phyloP scores from a whole-genome alignment of 352 stramenopile species.

The Pythium myriotylum region DNA sequence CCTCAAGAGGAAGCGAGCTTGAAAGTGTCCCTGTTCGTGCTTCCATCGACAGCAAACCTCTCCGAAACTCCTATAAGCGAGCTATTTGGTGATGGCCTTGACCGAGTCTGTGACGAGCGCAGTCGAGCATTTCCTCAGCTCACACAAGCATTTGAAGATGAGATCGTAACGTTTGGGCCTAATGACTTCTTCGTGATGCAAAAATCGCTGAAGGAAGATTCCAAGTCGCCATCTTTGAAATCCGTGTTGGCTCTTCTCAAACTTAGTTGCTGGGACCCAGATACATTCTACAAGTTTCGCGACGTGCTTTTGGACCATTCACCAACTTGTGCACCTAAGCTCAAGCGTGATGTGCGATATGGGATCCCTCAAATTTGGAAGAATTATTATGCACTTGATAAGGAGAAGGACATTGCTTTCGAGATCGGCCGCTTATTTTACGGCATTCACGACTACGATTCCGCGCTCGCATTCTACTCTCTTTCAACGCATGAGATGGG shows the following conservation, averaged over 20 bases:
- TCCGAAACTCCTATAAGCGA: slow-evolving; percentile 30
- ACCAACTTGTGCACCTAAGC: slow-evolving; percentile 54
- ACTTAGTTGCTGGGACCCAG: slow-evolving; percentile 91
- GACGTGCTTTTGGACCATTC: slow-evolving; percentile 90
- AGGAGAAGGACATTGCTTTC: slow-evolving; percentile 92
- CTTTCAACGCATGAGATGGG: slow-evolving; percentile 87
- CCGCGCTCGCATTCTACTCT: slow-evolving; percentile 90
- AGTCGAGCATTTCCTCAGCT: slow-evolving; percentile 71
- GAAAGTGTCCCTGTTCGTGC: slow-evolving; percentile 90
- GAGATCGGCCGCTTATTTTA: slow-evolving; percentile 93
- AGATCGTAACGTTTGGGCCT: slow-evolving; percentile 89
- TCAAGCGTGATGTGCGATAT: slow-evolving; percentile 82
- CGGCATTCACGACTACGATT: slow-evolving; percentile 90
- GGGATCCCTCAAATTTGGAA: slow-evolving; percentile 88
- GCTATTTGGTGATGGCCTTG: slow-evolving; percentile 57
- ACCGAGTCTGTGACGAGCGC: slow-evolving; percentile 63
- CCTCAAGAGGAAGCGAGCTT: slow-evolving; percentile 92
- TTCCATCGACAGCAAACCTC: slow-evolving; percentile 35
- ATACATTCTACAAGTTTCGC: slow-evolving; percentile 96
- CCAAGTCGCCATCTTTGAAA: slow-evolving; percentile 80
- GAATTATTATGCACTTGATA: slow-evolving; percentile 94
- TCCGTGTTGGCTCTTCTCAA: slow-evolving; percentile 91
- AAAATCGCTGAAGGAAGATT: slow-evolving; percentile 85
- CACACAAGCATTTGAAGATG: slow-evolving; percentile 77
- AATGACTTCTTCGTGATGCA: slow-evolving; percentile 97